Base-by-base conservation (phyloP, 805 yeast genomes). In the Yamadazyma philogaea region DNA sequence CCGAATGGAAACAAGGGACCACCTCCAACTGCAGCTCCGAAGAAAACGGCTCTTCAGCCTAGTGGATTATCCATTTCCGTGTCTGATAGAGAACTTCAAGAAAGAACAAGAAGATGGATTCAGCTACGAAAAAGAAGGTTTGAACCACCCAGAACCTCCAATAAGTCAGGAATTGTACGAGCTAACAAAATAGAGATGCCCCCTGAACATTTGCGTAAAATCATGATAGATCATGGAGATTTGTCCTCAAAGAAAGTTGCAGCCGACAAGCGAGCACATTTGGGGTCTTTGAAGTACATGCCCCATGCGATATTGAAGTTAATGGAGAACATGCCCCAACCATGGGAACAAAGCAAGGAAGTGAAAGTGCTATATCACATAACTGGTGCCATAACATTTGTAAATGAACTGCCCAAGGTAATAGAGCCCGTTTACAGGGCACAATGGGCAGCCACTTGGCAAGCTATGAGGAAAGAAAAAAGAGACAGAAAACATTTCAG, bases 241-340 rank as follows among this genome's bases (percentile, higher is more conserved):
- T 77, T 90, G 70, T 79, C 95, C 1, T 79, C 90, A 1, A 77
- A 79, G 49, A 81, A 82, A 48, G 85, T 86, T 37, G 82, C 91
- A 16, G 78, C 84, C 10, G 97, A 91, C 55, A 90, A 89, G 57
- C 72, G 91, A 46, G 80, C 96, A 0, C 89, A 87, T 54, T 64
- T 95, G 19, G 96, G 96, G 1, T 90, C 98, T 1, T 70, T 93
- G 44, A 91, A 89, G 63, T 95, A 84, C 65, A 77, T 95, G 82
- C 99, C 99, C 0, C 98, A 91, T 64, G 96, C 99, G 0, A 77
- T 89, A 3, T 63, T 89, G 51, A 93, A 93, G 61, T 73, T 93
- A 30, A 57, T 93, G 30, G 99, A 93, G 55, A 89, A 88, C 56
- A 91, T 93, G 91, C 99, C 99, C 0, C 96, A 89, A 59, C 99